A percentile compares a stretch with the other conserved stretches of the same genome.
These are phyloP conservation scores for Cylindrotheca fusiformis DNA, from an alignment of 108 stramenopile genomes.

Conservation along the genomic window DNA sequence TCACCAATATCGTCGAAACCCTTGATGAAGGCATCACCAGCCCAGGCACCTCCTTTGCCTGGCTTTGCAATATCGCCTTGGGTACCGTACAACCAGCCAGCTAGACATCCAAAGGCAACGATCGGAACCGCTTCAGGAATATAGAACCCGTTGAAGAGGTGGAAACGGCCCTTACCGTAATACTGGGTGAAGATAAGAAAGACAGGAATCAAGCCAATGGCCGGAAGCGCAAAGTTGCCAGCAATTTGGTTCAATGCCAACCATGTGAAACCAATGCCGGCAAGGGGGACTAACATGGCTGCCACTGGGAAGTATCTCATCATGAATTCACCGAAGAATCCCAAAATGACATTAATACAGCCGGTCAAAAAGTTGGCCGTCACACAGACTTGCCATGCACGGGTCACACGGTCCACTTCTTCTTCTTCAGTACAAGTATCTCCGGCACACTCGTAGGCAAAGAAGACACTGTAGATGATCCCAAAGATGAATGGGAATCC, in stretches of 20 bases:
- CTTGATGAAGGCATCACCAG: constrained; percentile 25
- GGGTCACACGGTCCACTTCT: constrained; percentile 26
- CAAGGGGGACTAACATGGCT: constrained; percentile 48
- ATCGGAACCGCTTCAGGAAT: constrained; percentile 36
- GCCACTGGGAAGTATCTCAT: constrained; percentile 34
- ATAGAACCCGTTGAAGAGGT: too few species aligned
- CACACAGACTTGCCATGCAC: constrained; percentile 53
- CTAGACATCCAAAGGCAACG: constrained; percentile 48
- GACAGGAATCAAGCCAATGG: too few species aligned
- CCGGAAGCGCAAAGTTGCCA: constrained; percentile 27
- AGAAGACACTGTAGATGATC: constrained; percentile 52
- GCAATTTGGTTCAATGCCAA: constrained; percentile 46
- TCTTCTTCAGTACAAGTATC: too few species aligned
- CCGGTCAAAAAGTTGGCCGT: constrained; percentile 70
- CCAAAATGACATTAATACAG: constrained; percentile 42
- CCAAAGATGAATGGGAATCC: constrained; percentile 69
- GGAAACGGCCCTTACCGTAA: too few species aligned
- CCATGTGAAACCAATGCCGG: constrained; percentile 56
- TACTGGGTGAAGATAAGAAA: too few species aligned
- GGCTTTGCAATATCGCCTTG: constrained; percentile 18
- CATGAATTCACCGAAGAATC: constrained; percentile 33
- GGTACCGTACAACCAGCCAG: constrained; percentile 32
- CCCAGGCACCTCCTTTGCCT: constrained; percentile 29
- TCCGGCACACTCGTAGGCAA: constrained; percentile 17
- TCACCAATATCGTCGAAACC: constrained; percentile 27